phyloP scores from a whole-genome alignment of 1,284 basidiomycete species.

The Ganoderma resinaceum region DNA sequence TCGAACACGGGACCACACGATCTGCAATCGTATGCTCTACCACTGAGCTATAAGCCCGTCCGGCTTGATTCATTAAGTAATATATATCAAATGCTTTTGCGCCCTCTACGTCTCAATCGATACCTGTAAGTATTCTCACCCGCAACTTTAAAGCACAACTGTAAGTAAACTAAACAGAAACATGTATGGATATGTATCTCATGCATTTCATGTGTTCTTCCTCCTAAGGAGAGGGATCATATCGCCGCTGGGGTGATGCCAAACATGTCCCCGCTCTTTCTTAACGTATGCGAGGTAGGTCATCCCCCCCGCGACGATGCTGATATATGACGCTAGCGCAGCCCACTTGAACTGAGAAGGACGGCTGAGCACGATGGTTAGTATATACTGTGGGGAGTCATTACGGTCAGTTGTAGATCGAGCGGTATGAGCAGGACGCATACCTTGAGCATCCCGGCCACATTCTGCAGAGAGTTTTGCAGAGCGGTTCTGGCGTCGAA shows the following conservation, averaged over 20 bases:
- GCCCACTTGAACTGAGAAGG: conserved; percentile 42
- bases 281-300: conserved; percentile 38
- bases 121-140: too few relatives aligned
- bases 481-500: background rate
- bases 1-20: conserved; percentile 42
- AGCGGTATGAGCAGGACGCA: background rate
- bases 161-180: too few relatives aligned
- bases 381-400: conserved; percentile 30
- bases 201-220: conserved; percentile 8
- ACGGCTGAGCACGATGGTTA: conserved; percentile 38
- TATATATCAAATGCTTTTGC: too few relatives aligned
- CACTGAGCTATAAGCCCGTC: conserved; percentile 42
- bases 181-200: too few relatives aligned
- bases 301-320: conserved; percentile 35
- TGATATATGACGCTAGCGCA: conserved; percentile 37
- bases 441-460: conserved; percentile 38
- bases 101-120: background rate
- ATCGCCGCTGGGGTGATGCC: conserved; percentile 32
- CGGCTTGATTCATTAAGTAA: background rate
- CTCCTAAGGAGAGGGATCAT: conserved; percentile 30
- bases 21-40: conserved; percentile 45
- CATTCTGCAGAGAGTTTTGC: conserved; percentile 35
- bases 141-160: too few relatives aligned
- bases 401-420: background rate
- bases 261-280: conserved; percentile 38